Percentiles rank a stretch among this genome's conserved stretches.
Conservation (phyloP, 2,329 filamentous ascomycete genomes). For the Fusarium sp. region DNA sequence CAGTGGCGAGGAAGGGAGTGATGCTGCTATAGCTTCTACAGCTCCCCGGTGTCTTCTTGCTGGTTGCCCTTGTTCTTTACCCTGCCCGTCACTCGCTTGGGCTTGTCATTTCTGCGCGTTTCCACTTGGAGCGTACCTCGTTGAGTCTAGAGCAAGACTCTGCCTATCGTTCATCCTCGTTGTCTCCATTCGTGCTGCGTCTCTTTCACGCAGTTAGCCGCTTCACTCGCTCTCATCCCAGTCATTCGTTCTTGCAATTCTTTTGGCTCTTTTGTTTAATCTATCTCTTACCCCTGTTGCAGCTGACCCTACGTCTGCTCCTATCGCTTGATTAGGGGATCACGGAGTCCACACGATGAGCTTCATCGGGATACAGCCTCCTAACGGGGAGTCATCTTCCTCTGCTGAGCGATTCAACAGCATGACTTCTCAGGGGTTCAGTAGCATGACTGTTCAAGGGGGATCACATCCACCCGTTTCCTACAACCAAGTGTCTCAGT, state of each 20-base stretch:
- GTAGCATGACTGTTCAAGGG: background rate
- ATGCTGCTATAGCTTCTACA: conserved; percentile 42
- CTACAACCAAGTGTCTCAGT: conserved; percentile 18
- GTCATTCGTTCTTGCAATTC: background rate
- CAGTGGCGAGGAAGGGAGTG: background rate
- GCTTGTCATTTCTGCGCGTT: background rate
- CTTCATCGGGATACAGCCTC: conserved; percentile 4
- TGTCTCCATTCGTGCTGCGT: conserved; percentile 26
- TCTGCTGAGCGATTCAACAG: conserved; percentile 25
- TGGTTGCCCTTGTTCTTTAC: conserved; percentile 10
- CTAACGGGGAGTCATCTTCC: conserved; percentile 33
- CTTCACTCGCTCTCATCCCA: background rate
- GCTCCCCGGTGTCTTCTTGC: conserved; percentile 19
- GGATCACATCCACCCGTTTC: conserved; percentile 24
- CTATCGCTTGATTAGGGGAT: background rate
- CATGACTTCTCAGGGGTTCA: background rate
- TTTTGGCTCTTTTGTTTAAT: background rate
- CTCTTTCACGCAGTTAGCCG: background rate
- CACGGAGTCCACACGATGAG: conserved; percentile 17
- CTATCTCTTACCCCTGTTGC: background rate
- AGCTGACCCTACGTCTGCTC: too few species aligned
- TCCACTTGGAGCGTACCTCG: conserved; percentile 7
- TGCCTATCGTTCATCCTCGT: conserved; percentile 14
- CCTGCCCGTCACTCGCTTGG: conserved; percentile 30
- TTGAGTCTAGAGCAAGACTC: conserved; percentile 11